Base-by-base conservation (phyloP, 306 rosid genomes). In the Aeschynomene evenia region DNA sequence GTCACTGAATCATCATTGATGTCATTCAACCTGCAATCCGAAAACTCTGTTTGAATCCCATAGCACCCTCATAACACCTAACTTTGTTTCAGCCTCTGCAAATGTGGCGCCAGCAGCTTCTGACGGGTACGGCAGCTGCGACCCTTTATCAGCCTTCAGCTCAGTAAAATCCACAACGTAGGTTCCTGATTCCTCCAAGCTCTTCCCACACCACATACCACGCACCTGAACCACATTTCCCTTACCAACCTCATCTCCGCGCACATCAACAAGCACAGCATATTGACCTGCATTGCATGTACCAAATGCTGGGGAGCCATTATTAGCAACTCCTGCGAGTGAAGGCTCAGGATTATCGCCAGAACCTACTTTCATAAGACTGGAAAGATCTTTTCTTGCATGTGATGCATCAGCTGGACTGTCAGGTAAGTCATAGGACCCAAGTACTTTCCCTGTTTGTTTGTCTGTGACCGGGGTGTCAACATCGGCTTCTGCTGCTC, bases 1-100 rank as follows among this genome's bases (percentile, higher is more conserved):
- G 65, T 36, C 33, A 55, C 28, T 7, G 72, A 72, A 59, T 62
- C 56, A 40, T 73, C 68, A 18, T 67, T 20, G 12, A 84, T 36
- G 53, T 81, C 77, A 49, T 54, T 81, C 58, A 18, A 87, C 70
- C 75, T 72, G 77, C 79, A 78, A 31, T 8, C 28, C 53, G 46
- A 68, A 77, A 40, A 81, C 50, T 87, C 79, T 84, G 75, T 68
- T 86, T 3, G 81, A 70, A 84, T 85, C 89, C 98, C 98, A 92
- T 64, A 89, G 67, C 56, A 89, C 92, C 81, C 95, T 76, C 91
- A 86, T 86, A 39, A 86, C 82, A 54, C 96, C 96, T 2, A 85
- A 60, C 80, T 82, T 87, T 23, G 66, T 46, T 73, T 83, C 89
- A 70, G 96, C 91, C 57, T 89, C 98, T 14, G 83, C 82, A 80